These are phyloP conservation scores for Gracilaria caudata DNA, from an alignment of 23 red algal genomes.

Conservation along the genomic window DNA sequence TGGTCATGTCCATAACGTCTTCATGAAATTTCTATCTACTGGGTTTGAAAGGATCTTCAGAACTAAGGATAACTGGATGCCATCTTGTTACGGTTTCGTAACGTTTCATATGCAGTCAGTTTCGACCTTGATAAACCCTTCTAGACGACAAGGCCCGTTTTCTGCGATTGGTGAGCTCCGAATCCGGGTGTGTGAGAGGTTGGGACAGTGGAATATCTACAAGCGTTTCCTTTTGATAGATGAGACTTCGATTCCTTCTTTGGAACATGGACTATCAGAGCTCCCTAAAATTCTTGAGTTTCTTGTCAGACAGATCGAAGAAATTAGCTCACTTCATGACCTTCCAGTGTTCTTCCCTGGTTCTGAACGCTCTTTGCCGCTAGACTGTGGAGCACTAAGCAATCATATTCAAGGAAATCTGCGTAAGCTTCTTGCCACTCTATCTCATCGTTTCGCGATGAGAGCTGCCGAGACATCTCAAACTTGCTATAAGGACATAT, in stretches of 20 bases:
- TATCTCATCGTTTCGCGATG: constrained; percentile 8
- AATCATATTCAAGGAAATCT: neutral
- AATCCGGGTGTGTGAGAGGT: constrained; percentile 5
- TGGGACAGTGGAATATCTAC: constrained; percentile 21
- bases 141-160: neutral
- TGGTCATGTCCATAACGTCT: neutral
- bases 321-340: constrained; percentile 11
- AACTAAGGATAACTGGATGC: neutral
- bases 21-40: neutral
- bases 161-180: constrained; percentile 1
- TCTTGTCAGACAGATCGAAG: constrained; percentile 2
- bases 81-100: neutral
- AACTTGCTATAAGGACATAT: constrained; percentile 27
- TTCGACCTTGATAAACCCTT: too few relatives aligned
- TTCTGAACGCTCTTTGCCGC: neutral
- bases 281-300: constrained; percentile 25
- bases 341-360: neutral
- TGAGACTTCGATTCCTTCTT: constrained; percentile 5
- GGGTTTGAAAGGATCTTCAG: neutral
- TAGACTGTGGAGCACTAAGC: neutral
- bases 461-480: constrained; percentile 15
- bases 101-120: neutral
- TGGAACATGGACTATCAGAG: neutral
- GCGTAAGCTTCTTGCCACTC: neutral
- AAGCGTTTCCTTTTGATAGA: constrained; percentile 5